Evolutionary conservation across 2,329 filamentous ascomycete species (phyloP), one percentile per base, ranked within the genome.

Genomic region (Cryphonectria carpinicola): DNA sequence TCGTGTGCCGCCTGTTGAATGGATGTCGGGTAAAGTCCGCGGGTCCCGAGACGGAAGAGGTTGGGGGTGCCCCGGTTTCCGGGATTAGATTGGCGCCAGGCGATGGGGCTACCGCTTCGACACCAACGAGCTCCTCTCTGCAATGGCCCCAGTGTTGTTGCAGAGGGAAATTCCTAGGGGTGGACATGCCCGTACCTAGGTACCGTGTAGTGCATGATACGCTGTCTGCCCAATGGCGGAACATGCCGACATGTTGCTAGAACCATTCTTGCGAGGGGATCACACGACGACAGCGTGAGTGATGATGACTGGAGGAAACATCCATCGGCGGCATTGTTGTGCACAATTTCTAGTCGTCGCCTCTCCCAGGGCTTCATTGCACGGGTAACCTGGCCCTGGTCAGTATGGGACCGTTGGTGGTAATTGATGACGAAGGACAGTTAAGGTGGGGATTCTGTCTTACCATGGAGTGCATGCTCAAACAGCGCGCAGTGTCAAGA

Each of bases 31-130:
- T 28, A 28, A 46, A 28, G 52, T 28, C n/a, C n/a, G n/a, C 25
- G n/a, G 52, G 52, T 56, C 52, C 49, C 52, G 28, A 56, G 52
- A 56, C n/a, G 52, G 25, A 56, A 28, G 25, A 56, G 52, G 46
- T 4, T 49, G 13, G 46, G 13, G 46, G n/a, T n/a, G 3, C 52
- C 52, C n/a, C 52, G 6, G 3, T 5, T 4, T 28, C 52, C n/a
- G 25, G 52, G 52, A 25, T 56, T 56, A 28, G 13, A 4, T 56
- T 56, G 52, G 22, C 11, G 52, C 25, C 52, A 56, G 11, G 52
- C 52, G 52, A 28, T 5, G 52, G 52, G 11, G 52, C 11, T 56
- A 8, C 13, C 52, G 52, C 52, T 25, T 56, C n/a, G n/a, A 56
- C 52, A n/a, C 2, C 52, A 49, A 49, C 22, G 3, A 56, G 52